phyloP scores from a whole-genome alignment of 257 asterid genomes.

The Plantago ovata region DNA sequence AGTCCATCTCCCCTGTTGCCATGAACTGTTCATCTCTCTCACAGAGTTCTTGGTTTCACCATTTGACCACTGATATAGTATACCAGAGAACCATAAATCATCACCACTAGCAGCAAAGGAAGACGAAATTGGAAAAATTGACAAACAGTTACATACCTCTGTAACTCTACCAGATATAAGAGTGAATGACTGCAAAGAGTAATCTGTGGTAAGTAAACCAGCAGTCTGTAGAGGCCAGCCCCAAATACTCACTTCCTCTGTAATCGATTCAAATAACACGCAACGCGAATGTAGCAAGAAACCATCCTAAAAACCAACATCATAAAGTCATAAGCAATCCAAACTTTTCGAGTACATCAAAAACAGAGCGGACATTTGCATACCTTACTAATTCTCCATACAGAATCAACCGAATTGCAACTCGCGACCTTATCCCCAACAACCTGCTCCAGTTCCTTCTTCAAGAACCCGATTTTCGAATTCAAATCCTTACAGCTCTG shows the following conservation, averaged over 20 bases:
- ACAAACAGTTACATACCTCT: conserved; percentile 40
- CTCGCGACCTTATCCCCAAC: conserved; percentile 30
- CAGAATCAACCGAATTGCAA: conserved; percentile 46
- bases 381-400: conserved; percentile 71
- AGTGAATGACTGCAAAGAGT: conserved; percentile 47
- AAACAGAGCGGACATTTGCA: neutral
- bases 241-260: conserved; percentile 82
- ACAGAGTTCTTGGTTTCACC: conserved; percentile 38
- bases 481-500: conserved; percentile 34
- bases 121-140: neutral
- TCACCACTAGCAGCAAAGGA: neutral
- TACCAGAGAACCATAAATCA: neutral
- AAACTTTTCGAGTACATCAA: neutral
- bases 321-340: conserved; percentile 11
- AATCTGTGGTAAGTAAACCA: conserved; percentile 71
- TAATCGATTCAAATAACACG: conserved; percentile 45
- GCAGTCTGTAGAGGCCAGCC: conserved; percentile 91
- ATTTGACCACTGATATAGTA: conserved; percentile 52
- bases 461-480: conserved; percentile 46
- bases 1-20: conserved; percentile 70
- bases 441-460: conserved; percentile 34
- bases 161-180: conserved; percentile 67
- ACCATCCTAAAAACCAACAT: conserved; percentile 46
- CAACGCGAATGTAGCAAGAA: conserved; percentile 54
- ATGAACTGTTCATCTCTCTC: conserved; percentile 45